Base-by-base conservation (phyloP, 371 early-diverging fungal genomes). In the Mortierella sp. region DNA sequence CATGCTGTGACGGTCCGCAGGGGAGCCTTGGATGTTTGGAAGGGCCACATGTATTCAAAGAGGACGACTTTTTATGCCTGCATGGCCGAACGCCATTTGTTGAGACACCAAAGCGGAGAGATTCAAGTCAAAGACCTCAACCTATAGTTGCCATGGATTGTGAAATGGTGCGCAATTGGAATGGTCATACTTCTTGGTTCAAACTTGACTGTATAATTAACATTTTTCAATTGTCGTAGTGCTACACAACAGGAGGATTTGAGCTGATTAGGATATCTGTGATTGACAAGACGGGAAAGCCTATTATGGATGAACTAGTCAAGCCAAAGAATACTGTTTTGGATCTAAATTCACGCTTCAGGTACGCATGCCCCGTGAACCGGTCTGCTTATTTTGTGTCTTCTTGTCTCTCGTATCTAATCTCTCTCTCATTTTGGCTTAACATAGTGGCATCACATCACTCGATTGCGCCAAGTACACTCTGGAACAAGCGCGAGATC, bases 201-300 rank as follows among this genome's bases (percentile, higher is more conserved):
- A 43, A 43, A 43, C 10, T 16, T 10, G 43, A 43, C 28, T n/a
- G 26, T 24, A 30, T 8, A 22, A 4, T 20, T 10, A 8, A 51
- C 18, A n/a, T 43, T 72, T 75, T 52, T 68, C 62, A 5, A 72
- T 77, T 14, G 77, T 80, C 64, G 30, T 30, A 62, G 78, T 61
- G 70, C 49, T 84, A 78, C 75, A 74, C 87, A 68, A 47, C 72
- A 30, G 67, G 73, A 8, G 91, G 91, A 1, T 88, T 90, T 80
- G 91, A 91, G 39, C 61, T 91, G 68, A 85, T 88, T 40, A 85
- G 91, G 47, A 68, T 91, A 22, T 88, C 90, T 1, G 90, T 84
- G 0, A 77, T 90, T 3, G 90, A 88, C 65, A 79, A 84, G 49
- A 47, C 84, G 2, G 84, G 81, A 37, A 76, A 87, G 2, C 62